Percentiles rank a stretch among this genome's conserved stretches.
These are phyloP conservation scores for Auriscalpium vulgare DNA, from an alignment of 768 basidiomycete genomes.

Conservation along the genomic window DNA sequence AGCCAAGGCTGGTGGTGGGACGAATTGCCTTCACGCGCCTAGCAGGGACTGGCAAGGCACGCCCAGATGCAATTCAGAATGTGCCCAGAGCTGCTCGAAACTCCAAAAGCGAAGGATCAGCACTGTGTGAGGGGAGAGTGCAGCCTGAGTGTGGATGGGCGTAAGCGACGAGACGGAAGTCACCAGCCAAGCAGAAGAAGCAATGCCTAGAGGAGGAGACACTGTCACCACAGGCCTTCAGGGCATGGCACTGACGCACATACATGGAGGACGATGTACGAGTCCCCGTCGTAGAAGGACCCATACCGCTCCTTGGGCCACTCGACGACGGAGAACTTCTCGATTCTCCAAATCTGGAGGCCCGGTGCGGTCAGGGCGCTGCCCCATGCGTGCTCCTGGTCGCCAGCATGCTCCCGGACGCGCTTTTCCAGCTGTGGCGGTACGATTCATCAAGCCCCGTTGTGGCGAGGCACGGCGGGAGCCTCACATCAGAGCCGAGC, in stretches of 20 bases:
- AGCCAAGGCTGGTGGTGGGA: too few relatives aligned
- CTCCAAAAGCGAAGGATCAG: too few relatives aligned
- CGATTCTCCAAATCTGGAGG: constrained; percentile 51
- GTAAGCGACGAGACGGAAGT: too few relatives aligned
- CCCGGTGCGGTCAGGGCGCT: constrained; percentile 35
- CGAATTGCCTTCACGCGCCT: too few relatives aligned
- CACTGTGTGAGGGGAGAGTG: too few relatives aligned
- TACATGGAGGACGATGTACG: constrained; percentile 58
- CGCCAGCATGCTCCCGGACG: constrained; percentile 44
- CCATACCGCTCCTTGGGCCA: constrained; percentile 47
- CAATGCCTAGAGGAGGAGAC: constrained; percentile 36
- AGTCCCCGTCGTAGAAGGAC: constrained; percentile 57
- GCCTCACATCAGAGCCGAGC: constrained; percentile 50
- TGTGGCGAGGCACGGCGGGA: not conserved
- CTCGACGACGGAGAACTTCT: constrained; percentile 44
- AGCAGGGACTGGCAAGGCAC: too few relatives aligned
- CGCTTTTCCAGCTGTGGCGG: constrained; percentile 43
- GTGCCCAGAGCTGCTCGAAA: too few relatives aligned
- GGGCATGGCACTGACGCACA: constrained; percentile 10
- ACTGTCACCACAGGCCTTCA: not conserved
- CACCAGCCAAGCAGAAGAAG: too few relatives aligned
- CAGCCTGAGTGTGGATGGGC: too few relatives aligned
- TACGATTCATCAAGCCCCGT: not conserved
- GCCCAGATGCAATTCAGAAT: too few relatives aligned
- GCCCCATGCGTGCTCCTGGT: constrained; percentile 44